phyloP scores from a whole-genome alignment of 176 grass and related monocot genomes.

The Luzula sylvatica region DNA sequence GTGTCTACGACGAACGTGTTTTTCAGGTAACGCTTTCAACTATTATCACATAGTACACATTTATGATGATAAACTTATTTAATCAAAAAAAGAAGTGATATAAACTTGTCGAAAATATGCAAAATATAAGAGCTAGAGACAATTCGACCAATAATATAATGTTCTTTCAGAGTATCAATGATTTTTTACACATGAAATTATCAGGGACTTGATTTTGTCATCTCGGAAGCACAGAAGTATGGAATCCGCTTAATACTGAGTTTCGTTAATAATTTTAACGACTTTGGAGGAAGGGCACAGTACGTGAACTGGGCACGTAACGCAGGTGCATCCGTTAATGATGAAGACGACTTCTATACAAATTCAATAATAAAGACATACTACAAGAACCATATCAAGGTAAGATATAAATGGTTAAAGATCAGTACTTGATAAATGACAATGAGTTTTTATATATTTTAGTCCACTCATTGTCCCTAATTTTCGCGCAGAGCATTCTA shows the following conservation, averaged over 20 bases:
- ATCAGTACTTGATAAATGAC: no score
- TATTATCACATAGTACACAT: background rate
- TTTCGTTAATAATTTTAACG: slow-evolving; percentile 27
- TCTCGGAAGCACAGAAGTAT: slow-evolving; percentile 25
- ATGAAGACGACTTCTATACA: slow-evolving; percentile 41
- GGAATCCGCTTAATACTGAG: slow-evolving; percentile 31
- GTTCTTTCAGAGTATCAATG: background rate
- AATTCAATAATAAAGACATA: slow-evolving; percentile 34
- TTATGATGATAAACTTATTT: no score
- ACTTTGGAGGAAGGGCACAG: slow-evolving; percentile 27
- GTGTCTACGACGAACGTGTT: slow-evolving; percentile 31
- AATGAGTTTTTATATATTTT: no score
- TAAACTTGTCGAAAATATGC: no score
- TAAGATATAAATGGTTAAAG: background rate
- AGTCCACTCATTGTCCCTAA: no score
- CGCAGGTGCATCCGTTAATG: slow-evolving; percentile 14
- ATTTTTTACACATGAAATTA: background rate
- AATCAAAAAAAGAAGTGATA: no score
- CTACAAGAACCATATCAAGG: slow-evolving; percentile 45
- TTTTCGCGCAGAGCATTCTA: slow-evolving; percentile 27
- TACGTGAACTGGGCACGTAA: slow-evolving; percentile 40
- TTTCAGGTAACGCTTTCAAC: slow-evolving; percentile 4
- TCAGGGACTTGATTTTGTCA: slow-evolving; percentile 34
- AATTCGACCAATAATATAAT: background rate
- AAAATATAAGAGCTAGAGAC: no score